A percentile compares a stretch with the other conserved stretches of the same genome.
Conservation (phyloP, 1,139 yeast genomes). For the Nakaseomyces kungkrabaensis region DNA sequence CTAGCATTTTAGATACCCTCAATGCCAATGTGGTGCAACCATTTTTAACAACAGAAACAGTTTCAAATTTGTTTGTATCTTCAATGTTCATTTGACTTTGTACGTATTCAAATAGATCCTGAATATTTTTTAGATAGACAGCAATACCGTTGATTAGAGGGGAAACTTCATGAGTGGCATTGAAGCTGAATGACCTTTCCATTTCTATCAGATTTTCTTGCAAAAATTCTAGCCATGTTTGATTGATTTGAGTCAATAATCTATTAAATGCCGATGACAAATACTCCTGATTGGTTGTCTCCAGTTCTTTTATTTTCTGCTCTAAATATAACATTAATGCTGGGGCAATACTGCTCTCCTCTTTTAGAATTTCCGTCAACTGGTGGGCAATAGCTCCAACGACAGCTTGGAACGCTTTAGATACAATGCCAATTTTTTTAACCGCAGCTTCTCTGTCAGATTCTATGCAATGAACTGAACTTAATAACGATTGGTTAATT, state of each 20-base stretch:
- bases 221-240: constrained; percentile 52
- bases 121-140: constrained; percentile 35
- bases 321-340: constrained; percentile 37
- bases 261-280: constrained; percentile 44
- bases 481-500: constrained; percentile 27
- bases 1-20: constrained; percentile 15
- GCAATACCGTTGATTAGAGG: constrained; percentile 39
- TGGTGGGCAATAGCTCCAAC: constrained; percentile 31
- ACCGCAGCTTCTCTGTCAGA: constrained; percentile 47
- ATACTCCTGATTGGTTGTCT: constrained; percentile 58
- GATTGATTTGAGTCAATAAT: constrained; percentile 41
- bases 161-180: constrained; percentile 26
- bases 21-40: constrained; percentile 16
- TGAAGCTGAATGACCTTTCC: constrained; percentile 30
- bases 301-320: constrained; percentile 29
- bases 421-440: constrained; percentile 43
- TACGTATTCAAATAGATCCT: constrained; percentile 12
- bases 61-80: constrained; percentile 9
- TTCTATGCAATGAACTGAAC: constrained; percentile 34
- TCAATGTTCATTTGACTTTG: constrained; percentile 8
- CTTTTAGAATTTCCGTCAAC: constrained; percentile 33
- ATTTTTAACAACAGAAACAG: constrained; percentile 10
- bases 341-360: constrained; percentile 35
- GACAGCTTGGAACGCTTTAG: constrained; percentile 45
- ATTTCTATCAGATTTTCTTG: constrained; percentile 45